Conservation (phyloP, 2,329 filamentous ascomycete genomes). For the Pseudohalonectria lignicola region DNA sequence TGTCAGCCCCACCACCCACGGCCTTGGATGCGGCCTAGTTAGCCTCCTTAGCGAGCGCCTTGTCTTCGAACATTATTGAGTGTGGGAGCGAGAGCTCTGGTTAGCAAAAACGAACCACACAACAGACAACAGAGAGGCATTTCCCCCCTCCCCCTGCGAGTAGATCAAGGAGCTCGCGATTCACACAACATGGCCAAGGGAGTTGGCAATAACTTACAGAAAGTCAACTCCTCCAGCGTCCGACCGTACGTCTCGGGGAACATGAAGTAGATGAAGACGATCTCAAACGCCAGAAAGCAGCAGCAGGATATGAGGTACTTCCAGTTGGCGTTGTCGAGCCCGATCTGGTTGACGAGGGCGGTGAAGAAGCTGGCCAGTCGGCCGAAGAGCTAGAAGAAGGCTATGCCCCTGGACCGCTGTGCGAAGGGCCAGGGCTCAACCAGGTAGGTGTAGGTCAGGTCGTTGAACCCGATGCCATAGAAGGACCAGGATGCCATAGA, state of each 20-base stretch:
- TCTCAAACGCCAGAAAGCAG: constrained; percentile 17
- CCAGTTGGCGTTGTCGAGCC: constrained; percentile 16
- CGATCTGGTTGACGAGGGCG: constrained; percentile 20
- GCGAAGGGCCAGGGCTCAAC: constrained; percentile 20
- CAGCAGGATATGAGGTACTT: constrained; percentile 19
- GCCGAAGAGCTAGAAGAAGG: constrained; percentile 20
- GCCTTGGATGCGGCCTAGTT: neutral
- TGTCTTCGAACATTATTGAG: neutral
- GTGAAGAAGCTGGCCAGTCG: constrained; percentile 17
- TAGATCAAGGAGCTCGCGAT: constrained; percentile 7
- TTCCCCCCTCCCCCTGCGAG: neutral
- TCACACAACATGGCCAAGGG: too few species aligned
- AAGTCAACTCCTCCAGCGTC: constrained; percentile 13
- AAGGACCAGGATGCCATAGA: constrained; percentile 51
- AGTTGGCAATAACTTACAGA: constrained; percentile 9
- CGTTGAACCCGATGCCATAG: constrained; percentile 58
- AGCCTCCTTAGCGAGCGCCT: neutral
- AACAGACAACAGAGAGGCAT: neutral
- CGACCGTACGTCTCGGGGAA: constrained; percentile 13
- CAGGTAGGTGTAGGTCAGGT: constrained; percentile 44
- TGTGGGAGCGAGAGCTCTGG: neutral
- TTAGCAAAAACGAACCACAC: neutral
- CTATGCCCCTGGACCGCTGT: constrained; percentile 18
- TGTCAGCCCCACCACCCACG: neutral
- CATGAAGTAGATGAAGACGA: constrained; percentile 11